Base-by-base conservation (phyloP, 2,329 filamentous ascomycete species). In the Trichoderma sp. region DNA sequence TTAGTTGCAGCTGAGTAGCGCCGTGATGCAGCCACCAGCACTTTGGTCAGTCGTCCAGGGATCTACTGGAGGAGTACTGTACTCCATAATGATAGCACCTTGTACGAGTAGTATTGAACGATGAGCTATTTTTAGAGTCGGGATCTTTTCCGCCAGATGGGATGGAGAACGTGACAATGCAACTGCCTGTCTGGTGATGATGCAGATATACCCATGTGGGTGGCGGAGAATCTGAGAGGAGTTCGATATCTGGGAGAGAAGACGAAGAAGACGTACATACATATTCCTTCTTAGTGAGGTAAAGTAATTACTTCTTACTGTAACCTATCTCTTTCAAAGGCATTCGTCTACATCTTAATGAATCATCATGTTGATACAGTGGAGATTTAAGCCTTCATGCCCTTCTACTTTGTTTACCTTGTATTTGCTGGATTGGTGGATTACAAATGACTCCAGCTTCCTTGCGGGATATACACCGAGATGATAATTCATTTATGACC, bases 1-100 rank as follows among this genome's bases (percentile, higher is more conserved):
- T 20, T 57, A 36, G 50, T 50, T 66, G 63, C 63, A 66, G 63
- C 47, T 17, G 63, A 66, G 63, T 28, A 55, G 63, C 47, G 63
- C 50, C 50, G 23, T 66, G 43, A 57, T 65, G 63, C 20, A 39
- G 30, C 47, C 63, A 66, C 6, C 30, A 28, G 28, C 23, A 58
- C 23, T 39, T 39, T 39, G 55, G 17, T 58, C 28, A 9, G 26
- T 58, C 7, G 13, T n/a, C 17, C 43, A 20, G 43, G 43, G 43
- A 20, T 34, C 6, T 50, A 50, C 43, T 50, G 43, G 0, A 4
- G 43, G 43, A 50, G n/a, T 23, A 4, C 26, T 26, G 23, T 23
- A 50, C 43, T 20, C 43, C 43, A 50, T 50, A 50, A 1, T 20
- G 43, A 50, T 50, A 50, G n/a, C 43, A 20, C 43, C 43, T 50